Conservation (phyloP, 2,329 filamentous ascomycete species). For the Trichoderma cornu-damae region DNA sequence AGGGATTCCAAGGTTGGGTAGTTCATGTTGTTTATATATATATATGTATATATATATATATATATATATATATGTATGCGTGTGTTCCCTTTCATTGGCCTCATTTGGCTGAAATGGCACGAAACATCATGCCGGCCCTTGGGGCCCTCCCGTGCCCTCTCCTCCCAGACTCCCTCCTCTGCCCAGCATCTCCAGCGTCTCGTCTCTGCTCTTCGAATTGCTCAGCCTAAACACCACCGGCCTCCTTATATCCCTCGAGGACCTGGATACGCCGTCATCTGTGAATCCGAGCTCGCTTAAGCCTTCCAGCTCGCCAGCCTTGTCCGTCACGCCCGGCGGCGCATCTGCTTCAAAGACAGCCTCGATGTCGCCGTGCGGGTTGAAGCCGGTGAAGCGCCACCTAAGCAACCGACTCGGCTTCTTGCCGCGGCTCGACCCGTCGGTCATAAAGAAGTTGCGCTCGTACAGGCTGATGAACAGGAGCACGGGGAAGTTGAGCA, state of each 20-base stretch:
- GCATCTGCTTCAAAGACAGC: constrained; percentile 53
- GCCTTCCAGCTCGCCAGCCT: constrained; percentile 33
- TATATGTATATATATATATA: too few species aligned
- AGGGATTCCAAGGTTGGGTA: too few species aligned
- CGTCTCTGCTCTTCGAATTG: constrained; percentile 13
- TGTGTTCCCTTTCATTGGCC: too few species aligned
- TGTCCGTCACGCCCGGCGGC: constrained; percentile 42
- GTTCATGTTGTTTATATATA: too few species aligned
- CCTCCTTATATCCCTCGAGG: constrained; percentile 25
- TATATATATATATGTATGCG: too few species aligned
- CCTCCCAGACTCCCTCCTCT: not conserved
- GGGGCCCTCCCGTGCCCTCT: not conserved
- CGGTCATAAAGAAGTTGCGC: constrained; percentile 31
- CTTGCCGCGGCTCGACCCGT: constrained; percentile 39
- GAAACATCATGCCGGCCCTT: not conserved
- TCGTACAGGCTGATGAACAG: constrained; percentile 58
- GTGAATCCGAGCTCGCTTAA: constrained; percentile 32
- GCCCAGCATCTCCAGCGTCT: constrained; percentile 7
- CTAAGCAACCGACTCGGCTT: constrained; percentile 25
- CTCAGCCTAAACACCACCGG: constrained; percentile 16
- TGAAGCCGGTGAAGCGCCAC: constrained; percentile 44
- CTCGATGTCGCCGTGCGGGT: constrained; percentile 57
- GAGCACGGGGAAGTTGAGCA: constrained; percentile 59
- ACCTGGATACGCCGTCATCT: constrained; percentile 30
- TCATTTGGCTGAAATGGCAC: too few species aligned